These are phyloP conservation scores for Fusarium pseudonygamai DNA, from an alignment of 2,329 filamentous ascomycete genomes.

Conservation along the genomic window DNA sequence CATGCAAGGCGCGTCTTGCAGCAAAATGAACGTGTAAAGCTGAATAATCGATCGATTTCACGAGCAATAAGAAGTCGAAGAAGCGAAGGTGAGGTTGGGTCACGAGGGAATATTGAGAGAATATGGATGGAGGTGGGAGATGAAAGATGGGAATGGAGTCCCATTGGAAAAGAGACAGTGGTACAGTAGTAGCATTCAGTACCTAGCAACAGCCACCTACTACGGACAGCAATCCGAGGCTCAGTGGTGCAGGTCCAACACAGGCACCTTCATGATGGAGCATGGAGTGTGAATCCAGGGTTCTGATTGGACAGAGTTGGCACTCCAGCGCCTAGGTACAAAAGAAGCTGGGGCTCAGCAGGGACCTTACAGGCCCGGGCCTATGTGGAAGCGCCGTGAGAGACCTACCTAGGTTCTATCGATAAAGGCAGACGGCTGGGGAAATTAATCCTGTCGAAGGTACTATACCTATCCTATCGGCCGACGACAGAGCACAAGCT, in stretches of 20 bases:
- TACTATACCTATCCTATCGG: not conserved
- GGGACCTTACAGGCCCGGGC: constrained; percentile 7
- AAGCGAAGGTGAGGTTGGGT: constrained; percentile 17
- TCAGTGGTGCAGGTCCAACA: constrained; percentile 28
- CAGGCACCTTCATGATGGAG: constrained; percentile 26
- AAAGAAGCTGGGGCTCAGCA: constrained; percentile 21
- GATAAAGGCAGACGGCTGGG: not conserved
- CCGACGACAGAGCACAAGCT: not conserved
- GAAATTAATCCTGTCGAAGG: not conserved
- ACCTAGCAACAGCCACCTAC: constrained; percentile 28
- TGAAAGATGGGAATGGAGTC: constrained; percentile 29
- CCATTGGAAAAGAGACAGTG: constrained; percentile 31
- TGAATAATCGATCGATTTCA: not conserved
- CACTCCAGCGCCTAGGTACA: constrained; percentile 21
- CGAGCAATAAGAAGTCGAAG: not conserved
- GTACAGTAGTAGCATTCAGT: constrained; percentile 14
- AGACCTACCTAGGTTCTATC: not conserved
- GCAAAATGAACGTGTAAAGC: constrained; percentile 23
- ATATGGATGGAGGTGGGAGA: constrained; percentile 30
- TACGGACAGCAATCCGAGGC: constrained; percentile 34
- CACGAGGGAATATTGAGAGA: constrained; percentile 5
- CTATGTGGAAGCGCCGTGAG: constrained; percentile 19
- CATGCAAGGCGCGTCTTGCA: constrained; percentile 43
- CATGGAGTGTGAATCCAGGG: constrained; percentile 20
- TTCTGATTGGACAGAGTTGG: constrained; percentile 20